Evolutionary conservation across 805 yeast genomes (phyloP), one percentile per base, ranked within the genome.

Genomic region (Myxozyma lipomycoides): DNA sequence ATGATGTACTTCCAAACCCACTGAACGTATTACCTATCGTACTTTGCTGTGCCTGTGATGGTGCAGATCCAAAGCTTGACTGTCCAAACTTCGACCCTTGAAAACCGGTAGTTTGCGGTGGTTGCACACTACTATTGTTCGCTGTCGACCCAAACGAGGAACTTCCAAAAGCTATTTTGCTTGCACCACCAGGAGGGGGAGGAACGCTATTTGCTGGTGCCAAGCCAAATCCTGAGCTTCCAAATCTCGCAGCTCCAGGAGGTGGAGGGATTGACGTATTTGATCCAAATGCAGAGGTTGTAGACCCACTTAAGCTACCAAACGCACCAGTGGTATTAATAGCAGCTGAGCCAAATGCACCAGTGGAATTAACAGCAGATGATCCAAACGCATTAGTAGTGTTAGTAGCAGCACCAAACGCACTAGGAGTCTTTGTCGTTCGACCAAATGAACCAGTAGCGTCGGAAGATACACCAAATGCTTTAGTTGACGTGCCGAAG

Each of bases 181-280:
- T 12, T 36, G 23, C 10, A n/a, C 9, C 6, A 32, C 5, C 24
- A 23, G n/a, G n/a, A n/a, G n/a, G n/a, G n/a, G 21, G 36, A 26
- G 15, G 25, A 6, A 4, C 5, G 38, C 45, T n/a, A 30, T n/a
- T 9, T 24, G 3, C 10, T 19, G 40, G 46, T 5, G 44, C 9
- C 17, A 40, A 23, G 12, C 49, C 55, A 32, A 50, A 50, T 26
- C 40, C 42, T 6, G 50, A 42, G 15, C n/a, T n/a, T n/a, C n/a
- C n/a, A n/a, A n/a, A n/a, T n/a, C n/a, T n/a, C n/a, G n/a, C n/a
- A n/a, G n/a, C n/a, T n/a, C n/a, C n/a, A n/a, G n/a, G n/a, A n/a
- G n/a, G n/a, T n/a, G n/a, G n/a, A n/a, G n/a, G n/a, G n/a, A n/a
- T n/a, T n/a, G n/a, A n/a, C n/a, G n/a, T n/a, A n/a, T n/a, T n/a